These are phyloP conservation scores for Pseudohalonectria lignicola DNA, from an alignment of 2,329 filamentous ascomycete genomes.

Conservation along the genomic window DNA sequence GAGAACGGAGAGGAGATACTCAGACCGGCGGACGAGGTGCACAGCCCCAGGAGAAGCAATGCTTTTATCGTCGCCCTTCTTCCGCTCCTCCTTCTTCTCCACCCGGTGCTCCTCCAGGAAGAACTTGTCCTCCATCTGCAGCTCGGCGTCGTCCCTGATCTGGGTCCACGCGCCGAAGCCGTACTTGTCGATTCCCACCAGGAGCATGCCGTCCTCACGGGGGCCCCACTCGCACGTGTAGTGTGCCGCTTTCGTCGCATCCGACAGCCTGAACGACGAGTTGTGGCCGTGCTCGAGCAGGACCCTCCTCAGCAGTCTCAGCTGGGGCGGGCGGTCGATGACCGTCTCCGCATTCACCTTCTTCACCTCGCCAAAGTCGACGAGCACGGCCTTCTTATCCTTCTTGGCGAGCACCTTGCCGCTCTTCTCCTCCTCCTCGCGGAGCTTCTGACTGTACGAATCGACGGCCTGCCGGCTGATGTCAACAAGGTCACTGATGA, in stretches of 20 bases:
- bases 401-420: constrained; percentile 88
- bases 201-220: constrained; percentile 92
- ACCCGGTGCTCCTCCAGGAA: constrained; percentile 98
- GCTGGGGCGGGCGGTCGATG: constrained; percentile 79
- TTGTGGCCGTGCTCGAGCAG: constrained; percentile 58
- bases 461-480: constrained; percentile 48
- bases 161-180: constrained; percentile 93
- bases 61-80: constrained; percentile 64
- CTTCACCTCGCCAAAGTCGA: constrained; percentile 87
- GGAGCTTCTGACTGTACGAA: constrained; percentile 58
- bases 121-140: constrained; percentile 81
- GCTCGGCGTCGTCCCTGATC: constrained; percentile 82
- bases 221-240: constrained; percentile 90
- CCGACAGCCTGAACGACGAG: constrained; percentile 72
- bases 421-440: constrained; percentile 70
- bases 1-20: constrained; percentile 91
- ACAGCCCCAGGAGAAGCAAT: constrained; percentile 95
- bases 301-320: constrained; percentile 71
- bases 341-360: constrained; percentile 95
- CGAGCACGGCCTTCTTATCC: constrained; percentile 91
- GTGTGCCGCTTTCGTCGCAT: constrained; percentile 83
- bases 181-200: constrained; percentile 84
- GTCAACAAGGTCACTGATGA: constrained; percentile 63
- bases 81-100: constrained; percentile 90
- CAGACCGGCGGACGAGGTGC: constrained; percentile 85